Conservation (phyloP, 768 basidiomycete genomes). For the Tricholoma bakamatsutake region DNA sequence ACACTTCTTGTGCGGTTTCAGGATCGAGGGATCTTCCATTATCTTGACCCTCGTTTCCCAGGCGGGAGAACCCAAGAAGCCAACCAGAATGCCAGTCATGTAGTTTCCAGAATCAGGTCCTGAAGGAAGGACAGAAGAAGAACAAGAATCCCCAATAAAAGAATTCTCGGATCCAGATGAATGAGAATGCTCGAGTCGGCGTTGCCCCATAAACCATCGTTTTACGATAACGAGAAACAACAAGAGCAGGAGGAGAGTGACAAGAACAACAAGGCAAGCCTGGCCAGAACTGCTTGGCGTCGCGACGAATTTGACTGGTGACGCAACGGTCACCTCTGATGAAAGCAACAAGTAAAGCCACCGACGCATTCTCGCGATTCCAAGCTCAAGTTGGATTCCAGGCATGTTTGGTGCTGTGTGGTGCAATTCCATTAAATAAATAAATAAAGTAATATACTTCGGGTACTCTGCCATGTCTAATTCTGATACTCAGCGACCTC, state of each 20-base stretch:
- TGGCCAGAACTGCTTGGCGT: slow-evolving; percentile 11
- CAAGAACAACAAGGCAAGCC: slow-evolving; percentile 21
- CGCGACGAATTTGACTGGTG: slow-evolving; percentile 8
- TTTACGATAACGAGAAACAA: slow-evolving; percentile 22
- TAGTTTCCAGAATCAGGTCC: slow-evolving; percentile 6
- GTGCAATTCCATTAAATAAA: not conserved
- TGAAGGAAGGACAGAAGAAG: slow-evolving; percentile 13
- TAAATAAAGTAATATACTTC: too few relatives aligned
- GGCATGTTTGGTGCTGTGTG: too few relatives aligned
- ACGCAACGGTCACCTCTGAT: slow-evolving; percentile 2
- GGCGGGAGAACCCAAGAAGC: slow-evolving; percentile 39
- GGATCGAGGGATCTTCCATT: slow-evolving; percentile 12
- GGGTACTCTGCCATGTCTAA: not conserved
- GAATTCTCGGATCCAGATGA: slow-evolving; percentile 1
- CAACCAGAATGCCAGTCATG: slow-evolving; percentile 35
- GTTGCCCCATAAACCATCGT: slow-evolving; percentile 22
- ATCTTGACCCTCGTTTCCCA: slow-evolving; percentile 34
- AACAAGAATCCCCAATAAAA: slow-evolving; percentile 10
- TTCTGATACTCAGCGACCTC: not conserved
- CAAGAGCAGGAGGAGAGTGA: slow-evolving; percentile 18
- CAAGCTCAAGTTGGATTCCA: too few relatives aligned
- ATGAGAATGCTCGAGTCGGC: slow-evolving; percentile 10
- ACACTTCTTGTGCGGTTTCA: slow-evolving; percentile 13
- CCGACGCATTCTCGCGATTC: slow-evolving; percentile 13
- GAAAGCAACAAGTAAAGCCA: slow-evolving; percentile 4